Conservation (phyloP, 1,284 basidiomycete genomes). For the Tetrapyrgos nigripes region DNA sequence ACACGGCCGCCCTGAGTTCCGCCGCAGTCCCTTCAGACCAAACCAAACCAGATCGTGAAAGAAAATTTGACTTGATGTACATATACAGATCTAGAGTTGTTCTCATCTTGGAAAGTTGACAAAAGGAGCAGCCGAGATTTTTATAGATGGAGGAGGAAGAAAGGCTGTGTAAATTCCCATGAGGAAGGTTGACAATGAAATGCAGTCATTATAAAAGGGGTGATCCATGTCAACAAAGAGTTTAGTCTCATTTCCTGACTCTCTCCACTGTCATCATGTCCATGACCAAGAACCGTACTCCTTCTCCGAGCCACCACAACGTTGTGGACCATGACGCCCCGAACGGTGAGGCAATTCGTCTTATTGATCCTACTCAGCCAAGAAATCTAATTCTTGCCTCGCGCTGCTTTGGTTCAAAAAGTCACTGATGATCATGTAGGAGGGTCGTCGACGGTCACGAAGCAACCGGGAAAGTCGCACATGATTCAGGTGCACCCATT, state of each 20-base stretch:
- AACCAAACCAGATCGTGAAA: too few species aligned
- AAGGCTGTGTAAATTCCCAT: not conserved
- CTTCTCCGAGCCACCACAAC: slow-evolving; percentile 59
- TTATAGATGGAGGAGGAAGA: not conserved
- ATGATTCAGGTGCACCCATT: slow-evolving; percentile 83
- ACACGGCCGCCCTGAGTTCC: too few species aligned
- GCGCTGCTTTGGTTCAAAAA: not conserved
- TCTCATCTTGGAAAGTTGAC: too few species aligned
- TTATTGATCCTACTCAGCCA: slow-evolving; percentile 1
- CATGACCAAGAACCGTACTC: slow-evolving; percentile 53
- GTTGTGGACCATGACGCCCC: slow-evolving; percentile 81
- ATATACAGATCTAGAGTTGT: too few species aligned
- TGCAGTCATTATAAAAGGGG: not conserved
- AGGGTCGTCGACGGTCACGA: not conserved
- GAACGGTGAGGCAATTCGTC: slow-evolving; percentile 53
- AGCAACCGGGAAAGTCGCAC: slow-evolving; percentile 24
- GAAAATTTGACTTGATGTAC: too few species aligned
- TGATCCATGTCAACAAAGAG: not conserved
- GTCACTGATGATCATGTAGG: slow-evolving; percentile 16
- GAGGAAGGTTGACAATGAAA: not conserved
- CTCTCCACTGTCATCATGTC: slow-evolving; percentile 34
- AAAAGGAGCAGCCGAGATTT: too few species aligned
- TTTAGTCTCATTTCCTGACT: not conserved
- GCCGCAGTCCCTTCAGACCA: too few species aligned
- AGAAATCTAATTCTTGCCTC: not conserved